Conservation (phyloP, 176 grass and related monocot species). For the Typha latifolia region DNA sequence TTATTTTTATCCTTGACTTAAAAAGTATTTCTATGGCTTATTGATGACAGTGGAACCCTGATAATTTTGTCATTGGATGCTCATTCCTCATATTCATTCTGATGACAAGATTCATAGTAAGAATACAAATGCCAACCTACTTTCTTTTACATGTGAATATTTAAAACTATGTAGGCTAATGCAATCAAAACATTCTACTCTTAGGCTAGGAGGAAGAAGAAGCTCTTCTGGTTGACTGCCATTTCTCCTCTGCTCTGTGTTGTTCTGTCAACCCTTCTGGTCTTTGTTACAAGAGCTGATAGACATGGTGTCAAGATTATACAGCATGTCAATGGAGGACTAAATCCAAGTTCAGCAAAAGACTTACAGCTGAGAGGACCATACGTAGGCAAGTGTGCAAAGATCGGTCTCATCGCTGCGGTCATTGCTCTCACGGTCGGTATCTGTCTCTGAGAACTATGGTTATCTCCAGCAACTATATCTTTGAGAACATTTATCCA, state of each 20-base stretch:
- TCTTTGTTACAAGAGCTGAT: slow-evolving; percentile 64
- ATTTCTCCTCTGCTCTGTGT: slow-evolving; percentile 72
- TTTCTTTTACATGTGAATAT: neutral
- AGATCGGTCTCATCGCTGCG: slow-evolving; percentile 72
- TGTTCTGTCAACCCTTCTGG: slow-evolving; percentile 55
- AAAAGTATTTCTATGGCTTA: neutral
- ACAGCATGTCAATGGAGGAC: slow-evolving; percentile 46
- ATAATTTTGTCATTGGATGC: slow-evolving; percentile 90
- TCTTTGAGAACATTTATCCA: no score
- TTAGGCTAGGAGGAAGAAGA: slow-evolving; percentile 79
- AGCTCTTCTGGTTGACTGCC: slow-evolving; percentile 76
- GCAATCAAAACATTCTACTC: slow-evolving; percentile 8
- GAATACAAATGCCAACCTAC: slow-evolving; percentile 13
- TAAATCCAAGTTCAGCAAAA: slow-evolving; percentile 76
- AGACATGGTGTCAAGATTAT: slow-evolving; percentile 96
- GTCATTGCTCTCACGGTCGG: slow-evolving; percentile 79
- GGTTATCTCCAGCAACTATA: neutral
- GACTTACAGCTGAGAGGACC: slow-evolving; percentile 52
- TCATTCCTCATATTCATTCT: slow-evolving; percentile 92
- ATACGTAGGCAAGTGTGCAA: slow-evolving; percentile 46
- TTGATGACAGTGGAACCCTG: slow-evolving; percentile 63
- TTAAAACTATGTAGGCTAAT: neutral
- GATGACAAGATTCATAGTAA: slow-evolving; percentile 74
- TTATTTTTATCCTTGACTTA: neutral
- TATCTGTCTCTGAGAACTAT: neutral